Evolutionary conservation across 225 moss, liverwort and hornwort species (phyloP).

Genomic region (Pseudisothecium myosuroides): DNA sequence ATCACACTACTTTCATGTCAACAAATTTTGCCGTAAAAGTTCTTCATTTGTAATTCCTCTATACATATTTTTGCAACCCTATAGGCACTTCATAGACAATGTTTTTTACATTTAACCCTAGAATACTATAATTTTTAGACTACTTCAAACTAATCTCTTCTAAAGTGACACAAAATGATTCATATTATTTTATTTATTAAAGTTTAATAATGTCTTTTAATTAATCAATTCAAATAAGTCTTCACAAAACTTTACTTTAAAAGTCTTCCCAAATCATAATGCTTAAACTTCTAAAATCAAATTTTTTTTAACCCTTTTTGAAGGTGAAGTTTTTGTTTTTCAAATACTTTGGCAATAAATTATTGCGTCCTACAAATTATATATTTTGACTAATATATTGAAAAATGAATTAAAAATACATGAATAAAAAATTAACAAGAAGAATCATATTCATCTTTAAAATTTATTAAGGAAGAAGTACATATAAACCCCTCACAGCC

Average conservation of each 20-base stretch:
- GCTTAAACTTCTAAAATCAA: neutral
- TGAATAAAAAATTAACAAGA: neutral
- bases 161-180: neutral
- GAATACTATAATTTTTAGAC: neutral
- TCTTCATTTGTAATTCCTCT: neutral
- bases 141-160: neutral
- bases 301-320: neutral
- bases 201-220: neutral
- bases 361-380: neutral
- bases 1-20: rapidly evolving
- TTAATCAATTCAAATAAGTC: neutral
- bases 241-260: neutral
- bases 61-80: neutral
- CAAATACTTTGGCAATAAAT: neutral
- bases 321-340: neutral
- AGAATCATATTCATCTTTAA: neutral
- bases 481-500: no score
- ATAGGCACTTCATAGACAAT: neutral
- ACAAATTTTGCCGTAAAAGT: neutral
- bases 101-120: neutral
- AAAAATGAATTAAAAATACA: neutral
- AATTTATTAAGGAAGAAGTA: neutral
- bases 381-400: neutral
- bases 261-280: neutral
- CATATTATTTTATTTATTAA: neutral